These are phyloP conservation scores for Xerocomus brunneocitrinus DNA, from an alignment of 768 basidiomycete genomes.

Conservation along the genomic window DNA sequence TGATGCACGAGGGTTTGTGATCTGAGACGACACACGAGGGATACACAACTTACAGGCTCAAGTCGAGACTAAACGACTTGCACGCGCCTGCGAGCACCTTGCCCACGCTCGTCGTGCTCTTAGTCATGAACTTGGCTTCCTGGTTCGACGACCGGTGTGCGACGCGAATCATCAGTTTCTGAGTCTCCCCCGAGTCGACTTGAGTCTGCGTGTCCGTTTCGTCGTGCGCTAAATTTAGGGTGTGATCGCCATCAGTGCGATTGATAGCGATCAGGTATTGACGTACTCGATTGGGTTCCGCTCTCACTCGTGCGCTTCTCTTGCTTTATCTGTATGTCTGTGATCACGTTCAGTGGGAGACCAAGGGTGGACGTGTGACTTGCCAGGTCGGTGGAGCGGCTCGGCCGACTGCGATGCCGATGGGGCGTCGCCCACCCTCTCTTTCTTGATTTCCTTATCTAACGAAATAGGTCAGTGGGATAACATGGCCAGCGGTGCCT, in stretches of 20 bases:
- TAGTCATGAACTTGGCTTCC: slow-evolving; percentile 30
- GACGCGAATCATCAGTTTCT: slow-evolving; percentile 28
- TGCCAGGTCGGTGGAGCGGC: slow-evolving; percentile 1
- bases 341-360: neutral
- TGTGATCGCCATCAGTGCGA: neutral
- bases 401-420: neutral
- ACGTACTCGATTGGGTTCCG: slow-evolving; percentile 12
- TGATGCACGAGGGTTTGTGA: neutral
- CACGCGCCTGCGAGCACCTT: slow-evolving; percentile 26
- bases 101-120: slow-evolving; percentile 28
- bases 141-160: slow-evolving; percentile 27
- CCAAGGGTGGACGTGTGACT: neutral
- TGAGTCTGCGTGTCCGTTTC: slow-evolving; percentile 1
- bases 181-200: slow-evolving; percentile 3
- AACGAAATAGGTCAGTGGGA: neutral
- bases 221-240: neutral
- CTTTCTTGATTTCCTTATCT: slow-evolving; percentile 5
- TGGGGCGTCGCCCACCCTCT: neutral
- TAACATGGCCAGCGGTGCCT: neutral
- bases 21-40: neutral
- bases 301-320: slow-evolving; percentile 7
- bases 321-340: slow-evolving; percentile 16
- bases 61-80: slow-evolving; percentile 27
- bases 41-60: slow-evolving; percentile 12
- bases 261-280: neutral